Percentiles rank a stretch among this genome's conserved stretches.
Evolutionary conservation across 805 yeast genomes (phyloP).

Genomic region (Saccharomycopsis sp.): DNA sequence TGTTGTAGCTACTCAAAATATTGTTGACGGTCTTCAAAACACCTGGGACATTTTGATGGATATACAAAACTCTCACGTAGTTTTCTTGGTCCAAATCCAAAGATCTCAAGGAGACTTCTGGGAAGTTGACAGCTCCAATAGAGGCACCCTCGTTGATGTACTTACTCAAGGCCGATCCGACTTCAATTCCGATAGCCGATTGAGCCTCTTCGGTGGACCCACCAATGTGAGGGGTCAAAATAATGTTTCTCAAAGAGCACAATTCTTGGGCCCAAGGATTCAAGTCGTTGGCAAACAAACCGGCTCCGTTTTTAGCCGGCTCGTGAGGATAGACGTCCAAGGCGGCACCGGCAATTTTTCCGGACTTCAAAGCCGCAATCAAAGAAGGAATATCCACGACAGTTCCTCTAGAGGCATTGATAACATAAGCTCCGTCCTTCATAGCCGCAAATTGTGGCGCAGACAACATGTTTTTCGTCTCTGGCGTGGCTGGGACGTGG

Average conservation of each 20-base stretch:
- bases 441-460: conserved; percentile 89
- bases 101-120: conserved; percentile 89
- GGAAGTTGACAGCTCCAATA: conserved; percentile 96
- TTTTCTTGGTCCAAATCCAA: conserved; percentile 80
- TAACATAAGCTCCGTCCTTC: conserved; percentile 92
- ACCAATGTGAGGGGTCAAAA: conserved; percentile 96
- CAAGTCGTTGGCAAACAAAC: conserved; percentile 61
- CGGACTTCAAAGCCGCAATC: conserved; percentile 83
- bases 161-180: conserved; percentile 74
- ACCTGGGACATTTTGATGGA: conserved; percentile 98
- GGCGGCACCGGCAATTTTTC: conserved; percentile 95
- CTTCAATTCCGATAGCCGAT: conserved; percentile 95
- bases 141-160: conserved; percentile 96
- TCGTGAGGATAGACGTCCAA: conserved; percentile 94
- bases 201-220: conserved; percentile 99
- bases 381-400: conserved; percentile 95
- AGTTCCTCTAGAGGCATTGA: conserved; percentile 96
- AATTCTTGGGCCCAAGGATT: conserved; percentile 83
- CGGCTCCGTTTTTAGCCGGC: conserved; percentile 94
- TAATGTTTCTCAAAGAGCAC: conserved; percentile 74
- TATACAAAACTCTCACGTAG: conserved; percentile 88
- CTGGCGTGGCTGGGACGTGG: conserved; percentile 93
- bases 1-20: conserved; percentile 88
- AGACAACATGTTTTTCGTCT: conserved; percentile 84
- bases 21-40: conserved; percentile 96